A percentile compares a stretch with the other conserved stretches of the same genome.
phyloP scores from a whole-genome alignment of 1,284 basidiomycete species.

The Ceratobasidium theobromae region DNA sequence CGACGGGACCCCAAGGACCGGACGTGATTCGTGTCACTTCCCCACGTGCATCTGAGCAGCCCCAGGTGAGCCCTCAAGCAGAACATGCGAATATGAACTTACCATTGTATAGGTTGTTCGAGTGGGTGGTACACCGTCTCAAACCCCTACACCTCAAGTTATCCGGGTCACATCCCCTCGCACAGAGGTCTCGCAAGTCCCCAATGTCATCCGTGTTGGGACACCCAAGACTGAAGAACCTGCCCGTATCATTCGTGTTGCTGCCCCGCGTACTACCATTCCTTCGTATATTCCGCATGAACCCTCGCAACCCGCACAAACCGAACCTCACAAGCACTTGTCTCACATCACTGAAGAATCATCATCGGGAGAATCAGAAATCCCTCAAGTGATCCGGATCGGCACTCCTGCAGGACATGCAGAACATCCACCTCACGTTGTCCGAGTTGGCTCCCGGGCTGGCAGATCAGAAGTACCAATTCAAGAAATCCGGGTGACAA shows the following conservation, averaged over 20 bases:
- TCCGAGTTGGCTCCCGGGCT: constrained; percentile 14
- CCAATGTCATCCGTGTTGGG: constrained; percentile 20
- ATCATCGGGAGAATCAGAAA: constrained; percentile 20
- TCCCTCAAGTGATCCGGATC: constrained; percentile 24
- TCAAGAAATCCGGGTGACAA: constrained; percentile 10
- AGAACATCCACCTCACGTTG: constrained; percentile 17
- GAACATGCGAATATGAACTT: background rate
- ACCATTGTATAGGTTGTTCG: constrained; percentile 18
- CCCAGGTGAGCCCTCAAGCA: constrained; percentile 2
- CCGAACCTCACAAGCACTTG: background rate
- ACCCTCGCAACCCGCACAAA: background rate
- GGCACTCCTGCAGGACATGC: background rate
- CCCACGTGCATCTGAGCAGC: constrained; percentile 1
- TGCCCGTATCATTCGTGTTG: constrained; percentile 17
- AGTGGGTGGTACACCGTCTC: constrained; percentile 15
- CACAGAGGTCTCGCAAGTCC: background rate
- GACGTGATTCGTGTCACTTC: constrained; percentile 23
- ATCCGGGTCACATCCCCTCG: constrained; percentile 10
- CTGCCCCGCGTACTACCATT: constrained; percentile 1
- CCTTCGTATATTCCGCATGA: constrained; percentile 19
- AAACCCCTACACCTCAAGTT: constrained; percentile 3
- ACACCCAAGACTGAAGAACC: constrained; percentile 27
- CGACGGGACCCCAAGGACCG: constrained; percentile 3
- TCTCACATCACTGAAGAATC: constrained; percentile 21
- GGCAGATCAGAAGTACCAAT: constrained; percentile 1